These are phyloP conservation scores for Pulveroboletus sp. DNA, from an alignment of 768 basidiomycete species.

Conservation along the genomic window DNA sequence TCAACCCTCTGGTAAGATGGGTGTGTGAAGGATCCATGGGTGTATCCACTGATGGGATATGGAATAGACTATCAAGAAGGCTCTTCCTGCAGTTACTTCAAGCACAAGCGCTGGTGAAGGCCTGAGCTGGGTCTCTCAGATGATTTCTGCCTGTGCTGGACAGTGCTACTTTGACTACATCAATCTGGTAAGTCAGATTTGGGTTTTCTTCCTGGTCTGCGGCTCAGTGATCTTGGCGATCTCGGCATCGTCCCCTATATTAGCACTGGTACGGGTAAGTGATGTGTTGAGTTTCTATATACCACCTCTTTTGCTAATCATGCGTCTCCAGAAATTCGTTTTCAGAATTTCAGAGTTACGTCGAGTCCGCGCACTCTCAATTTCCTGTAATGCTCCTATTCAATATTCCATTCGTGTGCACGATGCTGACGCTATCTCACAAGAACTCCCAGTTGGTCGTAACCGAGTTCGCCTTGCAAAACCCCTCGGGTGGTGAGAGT, in stretches of 20 bases:
- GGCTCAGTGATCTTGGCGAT: background rate
- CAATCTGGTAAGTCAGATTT: constrained; percentile 26
- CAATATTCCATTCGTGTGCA: too few relatives aligned
- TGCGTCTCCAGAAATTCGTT: constrained; percentile 21
- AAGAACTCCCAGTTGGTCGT: constrained; percentile 27
- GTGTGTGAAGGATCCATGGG: background rate
- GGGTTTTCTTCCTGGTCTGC: background rate
- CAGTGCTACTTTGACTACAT: constrained; percentile 36
- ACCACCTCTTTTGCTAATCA: background rate
- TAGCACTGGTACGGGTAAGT: constrained; percentile 33
- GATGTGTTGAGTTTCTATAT: background rate
- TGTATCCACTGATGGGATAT: background rate
- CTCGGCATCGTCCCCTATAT: too few relatives aligned
- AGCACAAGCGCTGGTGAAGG: constrained; percentile 32
- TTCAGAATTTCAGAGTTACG: constrained; percentile 26
- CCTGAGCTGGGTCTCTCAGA: constrained; percentile 33
- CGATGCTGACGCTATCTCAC: constrained; percentile 1
- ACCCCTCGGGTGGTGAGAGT: constrained; percentile 30
- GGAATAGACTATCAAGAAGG: constrained; percentile 26
- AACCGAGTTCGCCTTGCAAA: constrained; percentile 33
- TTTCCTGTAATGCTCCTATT: constrained; percentile 24
- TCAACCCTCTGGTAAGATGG: constrained; percentile 35
- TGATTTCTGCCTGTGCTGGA: constrained; percentile 35
- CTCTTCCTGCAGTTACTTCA: constrained; percentile 37
- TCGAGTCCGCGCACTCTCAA: constrained; percentile 24